phyloP scores from a whole-genome alignment of 192 early-diverging fungal genomes.

The Podila verticillata region DNA sequence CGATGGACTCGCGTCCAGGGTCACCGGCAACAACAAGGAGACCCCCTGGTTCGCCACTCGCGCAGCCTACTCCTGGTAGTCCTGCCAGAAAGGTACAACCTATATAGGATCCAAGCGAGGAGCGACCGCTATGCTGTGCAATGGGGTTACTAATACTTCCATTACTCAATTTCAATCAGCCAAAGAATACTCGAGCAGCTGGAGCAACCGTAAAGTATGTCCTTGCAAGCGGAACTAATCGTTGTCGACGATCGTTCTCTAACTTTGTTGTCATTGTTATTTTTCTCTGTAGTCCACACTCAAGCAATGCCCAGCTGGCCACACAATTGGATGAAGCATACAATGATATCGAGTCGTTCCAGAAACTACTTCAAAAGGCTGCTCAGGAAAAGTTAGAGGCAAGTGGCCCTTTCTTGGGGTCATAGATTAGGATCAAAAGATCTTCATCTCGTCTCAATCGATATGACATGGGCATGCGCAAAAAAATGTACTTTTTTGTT shows the following conservation, averaged over 20 bases:
- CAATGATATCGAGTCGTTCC: slow-evolving; percentile 36
- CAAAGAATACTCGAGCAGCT: slow-evolving; percentile 19
- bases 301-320: slow-evolving; percentile 41
- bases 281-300: slow-evolving; percentile 22
- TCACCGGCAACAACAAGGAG: slow-evolving; percentile 32
- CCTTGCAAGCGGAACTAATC: not conserved
- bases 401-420: not conserved
- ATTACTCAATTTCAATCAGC: slow-evolving; percentile 1
- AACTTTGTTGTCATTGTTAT: not conserved
- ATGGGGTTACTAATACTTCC: not conserved
- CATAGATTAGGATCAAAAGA: not conserved
- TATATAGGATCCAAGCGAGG: not conserved
- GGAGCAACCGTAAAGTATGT: slow-evolving; percentile 12
- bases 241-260: not conserved
- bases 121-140: too few relatives aligned
- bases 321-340: slow-evolving; percentile 41
- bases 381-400: slow-evolving; percentile 44
- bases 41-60: slow-evolving; percentile 33
- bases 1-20: slow-evolving; percentile 45
- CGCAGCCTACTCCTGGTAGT: slow-evolving; percentile 11
- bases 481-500: not conserved
- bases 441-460: not conserved
- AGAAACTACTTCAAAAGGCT: slow-evolving; percentile 42
- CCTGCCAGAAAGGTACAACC: slow-evolving; percentile 35
- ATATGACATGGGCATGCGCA: too few relatives aligned